Evolutionary conservation across 352 stramenopile species (phyloP), one percentile per base, ranked within the genome.

Genomic region (Globisporangium camurandrum): DNA sequence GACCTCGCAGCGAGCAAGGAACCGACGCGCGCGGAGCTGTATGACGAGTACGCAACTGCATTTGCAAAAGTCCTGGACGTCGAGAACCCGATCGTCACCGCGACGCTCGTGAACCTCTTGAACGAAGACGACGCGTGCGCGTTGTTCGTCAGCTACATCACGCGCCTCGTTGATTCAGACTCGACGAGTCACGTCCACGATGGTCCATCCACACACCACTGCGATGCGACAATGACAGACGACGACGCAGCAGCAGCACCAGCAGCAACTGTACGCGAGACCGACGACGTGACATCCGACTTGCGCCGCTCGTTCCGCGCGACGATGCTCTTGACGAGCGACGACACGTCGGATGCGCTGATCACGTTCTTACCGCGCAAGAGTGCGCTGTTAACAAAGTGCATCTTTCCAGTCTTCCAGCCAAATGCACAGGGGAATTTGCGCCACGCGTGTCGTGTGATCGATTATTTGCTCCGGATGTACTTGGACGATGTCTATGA

Each of bases 401-500:
- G 79, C 53, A 58, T 96, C 27, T 94, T 96, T 60, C 61, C 69
- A 33, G 78, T 88, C 10, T 91, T 93, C 59, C 66, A 91, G 47
- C 45, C 58, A 1, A 70, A 88, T 46, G 61, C 84, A 10, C 56
- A 59, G 9, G 87, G 85, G 22, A 89, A 91, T 48, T 63, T 96
- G 55, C 83, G 84, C 38, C 87, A 96, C 59, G 86, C 71, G 27
- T 96, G 87, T 55, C 75, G 86, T 20, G 75, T 96, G 26, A 69
- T 96, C 39, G 87, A 96, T 58, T 72, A 89, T 41, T 42, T 96
- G 26, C 62, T 95, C 49, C 77, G 84, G 17, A 84, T 86, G 31
- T 83, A 94, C 46, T 58, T 93, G 40, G 78, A 96, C 59, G 78
- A 95, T 57, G 81, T 96, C 26, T 91, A 95, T 57, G 76, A 94